A percentile compares a stretch with the other conserved stretches of the same genome.
Conservation (phyloP, 768 basidiomycete genomes). For the Coprinopsis cinerea region DNA sequence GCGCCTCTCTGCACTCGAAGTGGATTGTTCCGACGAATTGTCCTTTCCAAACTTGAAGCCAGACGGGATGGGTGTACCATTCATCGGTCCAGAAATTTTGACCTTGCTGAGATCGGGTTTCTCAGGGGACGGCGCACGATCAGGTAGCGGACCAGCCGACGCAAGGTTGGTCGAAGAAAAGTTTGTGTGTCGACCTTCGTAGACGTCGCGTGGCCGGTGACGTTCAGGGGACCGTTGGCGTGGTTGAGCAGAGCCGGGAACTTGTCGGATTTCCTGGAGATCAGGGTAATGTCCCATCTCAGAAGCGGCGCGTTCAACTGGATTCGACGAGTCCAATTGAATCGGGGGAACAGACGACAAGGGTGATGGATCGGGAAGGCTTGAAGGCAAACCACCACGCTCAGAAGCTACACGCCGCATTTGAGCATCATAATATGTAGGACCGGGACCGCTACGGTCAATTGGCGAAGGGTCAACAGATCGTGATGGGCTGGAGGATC, state of each 20-base stretch:
- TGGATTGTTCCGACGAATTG: conserved; percentile 32
- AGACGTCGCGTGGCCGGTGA: conserved; percentile 41
- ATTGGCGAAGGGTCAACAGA: conserved; percentile 44
- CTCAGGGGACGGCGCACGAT: conserved; percentile 47
- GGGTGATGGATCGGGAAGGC: conserved; percentile 49
- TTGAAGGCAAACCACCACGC: conserved; percentile 40
- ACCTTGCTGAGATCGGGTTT: conserved; percentile 51
- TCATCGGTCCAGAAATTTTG: conserved; percentile 87
- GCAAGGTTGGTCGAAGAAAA: conserved; percentile 33
- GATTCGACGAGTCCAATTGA: conserved; percentile 29
- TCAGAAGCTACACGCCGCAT: conserved; percentile 33
- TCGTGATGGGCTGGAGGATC: conserved; percentile 51
- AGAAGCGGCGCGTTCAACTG: conserved; percentile 63
- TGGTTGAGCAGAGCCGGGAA: conserved; percentile 17
- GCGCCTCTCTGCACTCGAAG: conserved; percentile 54
- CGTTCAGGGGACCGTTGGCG: conserved; percentile 51
- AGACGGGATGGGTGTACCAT: conserved; percentile 77
- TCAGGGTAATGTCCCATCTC: conserved; percentile 81
- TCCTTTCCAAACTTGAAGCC: conserved; percentile 92
- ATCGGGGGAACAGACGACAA: conserved; percentile 55
- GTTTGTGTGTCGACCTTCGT: conserved; percentile 57
- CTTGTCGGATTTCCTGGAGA: conserved; percentile 34
- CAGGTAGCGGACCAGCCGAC: conserved; percentile 43
- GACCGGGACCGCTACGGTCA: conserved; percentile 30
- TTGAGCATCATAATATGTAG: conserved; percentile 29